Evolutionary conservation across 1,284 basidiomycete genomes (phyloP).

Genomic region (Cutaneotrichosporon spelunceum): DNA sequence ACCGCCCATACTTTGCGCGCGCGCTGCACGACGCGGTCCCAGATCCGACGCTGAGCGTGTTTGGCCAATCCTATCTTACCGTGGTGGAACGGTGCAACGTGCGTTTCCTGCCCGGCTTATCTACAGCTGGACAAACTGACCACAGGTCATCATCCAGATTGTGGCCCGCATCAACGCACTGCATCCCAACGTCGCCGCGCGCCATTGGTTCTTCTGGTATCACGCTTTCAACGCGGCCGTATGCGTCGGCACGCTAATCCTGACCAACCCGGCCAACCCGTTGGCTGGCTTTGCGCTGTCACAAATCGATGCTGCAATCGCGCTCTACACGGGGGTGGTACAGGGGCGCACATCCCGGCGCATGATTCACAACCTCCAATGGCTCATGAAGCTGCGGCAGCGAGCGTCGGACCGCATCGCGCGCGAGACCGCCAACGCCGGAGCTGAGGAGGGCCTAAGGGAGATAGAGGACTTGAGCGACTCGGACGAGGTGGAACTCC

Average conservation of each 20-base stretch:
- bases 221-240: conserved; percentile 36
- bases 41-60: conserved; percentile 25
- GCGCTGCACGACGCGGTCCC: conserved; percentile 25
- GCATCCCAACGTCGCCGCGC: conserved; percentile 28
- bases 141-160: conserved; percentile 32
- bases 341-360: conserved; percentile 17
- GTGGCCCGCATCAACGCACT: conserved; percentile 23
- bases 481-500: conserved; percentile 23
- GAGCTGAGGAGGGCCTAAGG: background rate
- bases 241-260: conserved; percentile 24
- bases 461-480: conserved; percentile 9
- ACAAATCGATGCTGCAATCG: conserved; percentile 24
- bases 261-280: conserved; percentile 15
- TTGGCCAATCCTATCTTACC: conserved; percentile 28
- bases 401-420: conserved; percentile 5
- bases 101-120: background rate
- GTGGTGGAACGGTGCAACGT: conserved; percentile 35
- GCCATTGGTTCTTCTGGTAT: conserved; percentile 37
- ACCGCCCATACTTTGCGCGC: conserved; percentile 33
- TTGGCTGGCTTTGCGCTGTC: conserved; percentile 18
- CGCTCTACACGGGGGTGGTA: conserved; percentile 20
- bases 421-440: background rate
- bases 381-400: conserved; percentile 27
- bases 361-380: conserved; percentile 26
- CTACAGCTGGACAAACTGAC: background rate